Percentiles rank a stretch among this genome's conserved stretches.
These are phyloP conservation scores for Triangularia verruculosa DNA, from an alignment of 2,329 filamentous ascomycete genomes.

Conservation along the genomic window DNA sequence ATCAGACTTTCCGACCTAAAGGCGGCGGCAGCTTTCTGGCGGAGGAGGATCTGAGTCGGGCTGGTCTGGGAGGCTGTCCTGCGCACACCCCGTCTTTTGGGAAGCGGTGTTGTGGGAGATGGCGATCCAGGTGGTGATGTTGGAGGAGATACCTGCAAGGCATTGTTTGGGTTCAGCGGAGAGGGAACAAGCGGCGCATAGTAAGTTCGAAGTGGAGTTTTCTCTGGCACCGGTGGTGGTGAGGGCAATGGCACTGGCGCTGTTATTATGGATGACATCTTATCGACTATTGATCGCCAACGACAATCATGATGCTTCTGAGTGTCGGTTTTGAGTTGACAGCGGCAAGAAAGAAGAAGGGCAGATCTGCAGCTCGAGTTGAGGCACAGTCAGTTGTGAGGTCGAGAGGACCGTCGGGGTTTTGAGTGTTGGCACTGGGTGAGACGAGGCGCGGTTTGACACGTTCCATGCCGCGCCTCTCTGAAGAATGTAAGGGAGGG, in stretches of 20 bases:
- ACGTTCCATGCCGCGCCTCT: constrained; percentile 1
- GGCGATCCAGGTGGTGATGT: neutral
- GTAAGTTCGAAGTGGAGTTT: neutral
- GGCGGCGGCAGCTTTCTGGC: constrained; percentile 3
- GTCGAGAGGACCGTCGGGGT: neutral
- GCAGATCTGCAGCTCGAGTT: neutral
- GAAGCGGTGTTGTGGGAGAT: neutral
- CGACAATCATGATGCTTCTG: neutral
- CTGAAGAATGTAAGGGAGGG: constrained; percentile 8
- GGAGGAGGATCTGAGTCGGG: constrained; percentile 3
- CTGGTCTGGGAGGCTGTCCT: neutral
- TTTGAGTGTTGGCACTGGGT: constrained; percentile 5
- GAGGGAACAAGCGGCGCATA: constrained; percentile 5
- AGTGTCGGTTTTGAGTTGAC: neutral
- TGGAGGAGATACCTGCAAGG: neutral
- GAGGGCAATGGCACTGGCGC: neutral
- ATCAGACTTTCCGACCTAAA: neutral
- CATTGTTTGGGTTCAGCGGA: neutral
- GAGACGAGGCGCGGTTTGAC: neutral
- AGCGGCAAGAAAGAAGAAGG: neutral
- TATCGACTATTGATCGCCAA: neutral
- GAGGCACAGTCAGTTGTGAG: constrained; percentile 1
- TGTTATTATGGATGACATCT: neutral
- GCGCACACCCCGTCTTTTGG: neutral
- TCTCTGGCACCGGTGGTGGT: neutral